Evolutionary conservation across 2,329 filamentous ascomycete genomes (phyloP), one percentile per base, ranked within the genome.

Genomic region (Alternaria atra): DNA sequence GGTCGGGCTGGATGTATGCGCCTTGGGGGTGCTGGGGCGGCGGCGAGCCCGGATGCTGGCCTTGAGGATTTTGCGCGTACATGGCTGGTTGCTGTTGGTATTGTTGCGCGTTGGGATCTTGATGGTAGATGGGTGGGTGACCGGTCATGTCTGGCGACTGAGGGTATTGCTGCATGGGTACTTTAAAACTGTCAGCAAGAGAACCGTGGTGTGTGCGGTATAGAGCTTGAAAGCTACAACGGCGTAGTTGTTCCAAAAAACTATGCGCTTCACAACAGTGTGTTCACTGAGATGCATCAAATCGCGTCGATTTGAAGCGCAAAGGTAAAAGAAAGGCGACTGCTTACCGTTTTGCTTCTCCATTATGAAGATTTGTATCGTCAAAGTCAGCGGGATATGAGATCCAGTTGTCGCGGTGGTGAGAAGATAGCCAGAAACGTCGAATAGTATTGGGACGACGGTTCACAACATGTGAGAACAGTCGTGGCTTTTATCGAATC

Each of bases 131-230:
- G 43, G 75, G 72, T 17, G 69, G 71, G 32, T 64, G 63, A 34
- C 69, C 66, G 8, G 69, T 70, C 1, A 70, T 20, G 61, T 76
- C 74, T 34, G 75, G 74, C 4, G 74, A 73, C 44, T 72, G 69
- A 27, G 76, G 73, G 63, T 73, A 78, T 62, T 76, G 75, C 64
- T 78, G 76, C 74, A 78, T 77, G 60, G 76, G 76, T 30, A 77
- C 76, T 77, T 48, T 25, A 42, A 37, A 32, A 6, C 39, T 58
- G 68, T 75, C 48, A 74, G 66, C 51, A 34, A 32, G 27, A 42
- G 40, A 27, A 7, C 55, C 32, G 27, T 20, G 7, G 8, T 35
- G 23, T 35, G 25, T n/a, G 30, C 10, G 30, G 20, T 35, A 25
- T 48, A 25, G 55, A 30, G n/a, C 30, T n/a, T n/a, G 35, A 39